Evolutionary conservation across 768 basidiomycete species (phyloP).

Genomic region (Grammothele lineata): DNA sequence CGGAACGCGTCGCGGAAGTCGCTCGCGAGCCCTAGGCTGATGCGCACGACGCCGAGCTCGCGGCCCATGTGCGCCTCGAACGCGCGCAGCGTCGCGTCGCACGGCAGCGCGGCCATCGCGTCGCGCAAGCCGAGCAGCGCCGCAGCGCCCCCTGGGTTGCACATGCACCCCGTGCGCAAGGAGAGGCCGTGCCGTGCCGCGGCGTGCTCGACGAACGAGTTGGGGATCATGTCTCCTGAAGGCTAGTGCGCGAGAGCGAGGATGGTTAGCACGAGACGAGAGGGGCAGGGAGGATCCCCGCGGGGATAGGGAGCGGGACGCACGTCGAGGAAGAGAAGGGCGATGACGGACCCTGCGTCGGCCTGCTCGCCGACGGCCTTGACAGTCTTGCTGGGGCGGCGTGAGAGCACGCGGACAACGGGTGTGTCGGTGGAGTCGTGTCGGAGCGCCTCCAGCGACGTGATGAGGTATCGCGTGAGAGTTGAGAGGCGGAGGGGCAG

Average conservation of each 20-base stretch:
- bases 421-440: constrained; percentile 58
- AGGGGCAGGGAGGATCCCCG: constrained; percentile 4
- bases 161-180: constrained; percentile 82
- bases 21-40: constrained; percentile 77
- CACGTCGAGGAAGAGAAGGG: constrained; percentile 61
- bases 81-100: constrained; percentile 56
- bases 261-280: neutral
- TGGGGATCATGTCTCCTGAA: constrained; percentile 45
- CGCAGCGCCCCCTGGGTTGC: constrained; percentile 81
- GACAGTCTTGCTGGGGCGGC: constrained; percentile 47
- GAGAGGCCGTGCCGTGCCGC: constrained; percentile 65
- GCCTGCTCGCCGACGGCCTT: constrained; percentile 60
- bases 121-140: constrained; percentile 62
- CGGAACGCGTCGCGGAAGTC: constrained; percentile 66
- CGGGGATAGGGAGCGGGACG: constrained; percentile 27
- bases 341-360: constrained; percentile 60
- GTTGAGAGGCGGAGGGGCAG: constrained; percentile 71
- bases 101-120: constrained; percentile 57
- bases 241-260: too few species aligned
- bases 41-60: constrained; percentile 70
- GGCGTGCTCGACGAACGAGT: constrained; percentile 69
- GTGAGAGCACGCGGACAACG: constrained; percentile 67
- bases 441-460: constrained; percentile 51
- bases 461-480: constrained; percentile 57
- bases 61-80: constrained; percentile 58